A percentile compares a stretch with the other conserved stretches of the same genome.
phyloP scores from a whole-genome alignment of 1,284 basidiomycete species.

The Vanrija sp. region DNA sequence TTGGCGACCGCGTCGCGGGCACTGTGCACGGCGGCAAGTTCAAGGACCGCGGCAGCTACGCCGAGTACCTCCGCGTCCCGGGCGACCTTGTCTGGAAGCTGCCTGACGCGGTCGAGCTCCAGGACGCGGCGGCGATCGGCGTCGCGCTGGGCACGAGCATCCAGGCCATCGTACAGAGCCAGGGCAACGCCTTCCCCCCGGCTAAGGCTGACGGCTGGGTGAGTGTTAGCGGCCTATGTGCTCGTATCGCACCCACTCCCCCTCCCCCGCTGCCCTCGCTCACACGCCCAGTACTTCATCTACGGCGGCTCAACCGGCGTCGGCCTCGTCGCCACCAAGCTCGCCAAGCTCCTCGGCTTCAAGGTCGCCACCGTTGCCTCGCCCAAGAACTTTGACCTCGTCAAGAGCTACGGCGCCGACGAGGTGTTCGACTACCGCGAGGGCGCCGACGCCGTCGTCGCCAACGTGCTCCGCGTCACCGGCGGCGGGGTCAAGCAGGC shows the following conservation, averaged over 20 bases:
- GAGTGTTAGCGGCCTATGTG: no score
- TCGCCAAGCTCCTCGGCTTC: constrained; percentile 51
- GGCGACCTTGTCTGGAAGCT: constrained; percentile 20
- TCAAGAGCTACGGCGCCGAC: constrained; percentile 52
- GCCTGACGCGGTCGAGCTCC: constrained; percentile 24
- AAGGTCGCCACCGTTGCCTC: constrained; percentile 50
- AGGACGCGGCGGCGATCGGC: constrained; percentile 51
- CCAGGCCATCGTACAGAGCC: constrained; percentile 13
- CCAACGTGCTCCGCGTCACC: constrained; percentile 30
- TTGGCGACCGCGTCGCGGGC: constrained; percentile 53
- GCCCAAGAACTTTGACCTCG: constrained; percentile 48
- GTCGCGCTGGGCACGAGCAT: constrained; percentile 32
- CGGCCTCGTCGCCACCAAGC: constrained; percentile 52
- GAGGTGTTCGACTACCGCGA: constrained; percentile 35
- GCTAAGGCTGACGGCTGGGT: constrained; percentile 20
- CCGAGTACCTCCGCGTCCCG: constrained; percentile 47
- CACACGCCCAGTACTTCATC: constrained; percentile 39
- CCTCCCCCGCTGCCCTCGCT: background rate
- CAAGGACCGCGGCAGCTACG: constrained; percentile 41
- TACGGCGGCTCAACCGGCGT: constrained; percentile 53
- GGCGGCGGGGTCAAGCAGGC: constrained; percentile 27
- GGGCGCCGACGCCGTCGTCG: constrained; percentile 17
- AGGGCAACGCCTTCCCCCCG: constrained; percentile 11
- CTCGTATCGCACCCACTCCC: no score
- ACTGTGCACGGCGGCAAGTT: constrained; percentile 52